phyloP scores from a whole-genome alignment of 2,329 filamentous ascomycete genomes.

The Trichophyton simii region DNA sequence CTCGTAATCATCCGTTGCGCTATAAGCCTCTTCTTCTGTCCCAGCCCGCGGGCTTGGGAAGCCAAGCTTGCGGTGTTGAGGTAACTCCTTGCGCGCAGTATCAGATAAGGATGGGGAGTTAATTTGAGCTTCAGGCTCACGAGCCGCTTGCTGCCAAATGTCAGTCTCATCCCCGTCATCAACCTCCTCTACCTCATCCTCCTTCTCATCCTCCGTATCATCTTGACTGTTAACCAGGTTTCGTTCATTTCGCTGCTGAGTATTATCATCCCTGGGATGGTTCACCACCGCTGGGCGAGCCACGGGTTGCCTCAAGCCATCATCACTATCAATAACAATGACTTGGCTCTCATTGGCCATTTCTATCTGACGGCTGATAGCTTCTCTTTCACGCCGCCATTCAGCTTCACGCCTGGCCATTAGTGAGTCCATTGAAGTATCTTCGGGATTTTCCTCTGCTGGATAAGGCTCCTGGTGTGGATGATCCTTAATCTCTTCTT shows the following conservation, averaged over 20 bases:
- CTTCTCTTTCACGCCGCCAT: constrained; percentile 36
- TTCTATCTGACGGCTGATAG: constrained; percentile 32
- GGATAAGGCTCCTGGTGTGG: neutral
- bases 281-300: neutral
- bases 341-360: constrained; percentile 32
- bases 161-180: constrained; percentile 21
- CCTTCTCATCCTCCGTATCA: too few species aligned
- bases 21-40: constrained; percentile 16
- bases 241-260: constrained; percentile 2
- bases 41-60: constrained; percentile 14
- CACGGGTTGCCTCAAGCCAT: constrained; percentile 13
- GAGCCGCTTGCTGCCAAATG: constrained; percentile 37
- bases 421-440: constrained; percentile 1
- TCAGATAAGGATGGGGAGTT: neutral
- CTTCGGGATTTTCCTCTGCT: constrained; percentile 6
- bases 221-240: constrained; percentile 7
- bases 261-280: neutral
- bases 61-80: constrained; percentile 9
- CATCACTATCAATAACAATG: constrained; percentile 34
- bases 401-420: constrained; percentile 26
- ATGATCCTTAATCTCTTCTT: neutral
- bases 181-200: constrained; percentile 8
- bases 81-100: neutral
- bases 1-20: constrained; percentile 16
- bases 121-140: constrained; percentile 2